Base-by-base conservation (phyloP, 495 filamentous ascomycete species). In the Aspergillus ostianus region DNA sequence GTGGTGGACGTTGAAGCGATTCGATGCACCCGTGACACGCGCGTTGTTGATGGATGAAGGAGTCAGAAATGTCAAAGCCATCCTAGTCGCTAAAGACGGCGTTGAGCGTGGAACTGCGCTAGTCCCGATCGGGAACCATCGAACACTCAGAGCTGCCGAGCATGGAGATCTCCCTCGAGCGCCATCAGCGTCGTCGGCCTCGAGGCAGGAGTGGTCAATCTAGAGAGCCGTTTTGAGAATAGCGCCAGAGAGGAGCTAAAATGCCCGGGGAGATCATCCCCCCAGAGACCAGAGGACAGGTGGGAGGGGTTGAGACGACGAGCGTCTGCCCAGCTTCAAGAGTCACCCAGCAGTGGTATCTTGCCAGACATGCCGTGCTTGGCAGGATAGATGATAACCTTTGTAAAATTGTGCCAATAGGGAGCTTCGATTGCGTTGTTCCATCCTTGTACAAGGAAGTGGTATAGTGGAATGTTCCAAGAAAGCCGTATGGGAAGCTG, bases 1-100 rank as follows among this genome's bases (percentile, higher is more conserved):
- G 69, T 67, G 62, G 69, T 69, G 67, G 75, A 73, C 67, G 75
- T 64, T 69, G 57, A 65, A 61, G 61, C 57, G 70, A 74, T 72
- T 68, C 55, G 65, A 68, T 67, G 67, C 51, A 67, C 60, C 55
- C 56, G 55, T 69, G 64, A 66, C 67, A 74, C 74, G 73, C 75
- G 75, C 71, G 73, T 77, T 77, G 77, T 78, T 78, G 76, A 77
- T 78, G 76, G 76, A 73, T 76, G 76, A 73, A 77, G 76, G 74
- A 76, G 74, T 73, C 63, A 74, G 74, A 76, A 78, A 76, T 77
- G 75, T 72, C 65, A 65, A 66, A 74, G 67, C 67, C 70, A 73
- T 67, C 68, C 70, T 67, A 64, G 73, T 74, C 73, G 73, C 73
- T 74, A 74, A 76, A 73, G 73, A 73, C 65, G 66, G 67, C 63